Base-by-base conservation (phyloP, 352 stramenopile species). In the Pythium chondricola region DNA sequence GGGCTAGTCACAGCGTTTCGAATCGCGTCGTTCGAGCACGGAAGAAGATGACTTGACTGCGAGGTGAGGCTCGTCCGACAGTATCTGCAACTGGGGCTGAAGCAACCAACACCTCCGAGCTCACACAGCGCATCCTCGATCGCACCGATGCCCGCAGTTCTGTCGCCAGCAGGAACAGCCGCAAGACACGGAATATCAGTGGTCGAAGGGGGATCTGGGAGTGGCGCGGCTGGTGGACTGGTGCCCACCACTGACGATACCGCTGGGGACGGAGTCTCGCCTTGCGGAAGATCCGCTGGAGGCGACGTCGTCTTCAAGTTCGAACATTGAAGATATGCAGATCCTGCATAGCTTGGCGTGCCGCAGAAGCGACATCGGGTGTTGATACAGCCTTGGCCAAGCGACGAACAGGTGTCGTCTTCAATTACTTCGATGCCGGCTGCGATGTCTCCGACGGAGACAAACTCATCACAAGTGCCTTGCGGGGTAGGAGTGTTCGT, bases 341-440 rank as follows among this genome's bases (percentile, higher is more conserved):
- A 63, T 1, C 43, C 39, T 14, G 43, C 41, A 10, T 52, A 58
- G 6, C 68, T 47, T 11, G 25, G 17, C 20, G 48, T 58, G 24
- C 51, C 51, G 36, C 56, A 63, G 24, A 47, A 63, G 18, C 56
- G 56, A 17, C 56, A 63, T 22, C 36, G 35, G 27, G 41, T 35
- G 41, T 48, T 53, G 35, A 71, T 54, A 40, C 67, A 76, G 2
- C 67, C 67, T 1, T 27, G 8, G 17, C 48, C 48, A n/a, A n/a
- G n/a, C n/a, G n/a, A n/a, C n/a, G n/a, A n/a, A n/a, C n/a, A n/a
- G n/a, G n/a, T n/a, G n/a, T n/a, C n/a, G n/a, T 62, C 54, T 7
- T 56, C 37, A 16, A 52, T 39, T 2, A 62, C 53, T 35, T 51
- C 27, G 1, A 61, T 39, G 5, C 53, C 53, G 2, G 39, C 53